phyloP scores from a whole-genome alignment of 305 asterid species.

The Rubia occidens region DNA sequence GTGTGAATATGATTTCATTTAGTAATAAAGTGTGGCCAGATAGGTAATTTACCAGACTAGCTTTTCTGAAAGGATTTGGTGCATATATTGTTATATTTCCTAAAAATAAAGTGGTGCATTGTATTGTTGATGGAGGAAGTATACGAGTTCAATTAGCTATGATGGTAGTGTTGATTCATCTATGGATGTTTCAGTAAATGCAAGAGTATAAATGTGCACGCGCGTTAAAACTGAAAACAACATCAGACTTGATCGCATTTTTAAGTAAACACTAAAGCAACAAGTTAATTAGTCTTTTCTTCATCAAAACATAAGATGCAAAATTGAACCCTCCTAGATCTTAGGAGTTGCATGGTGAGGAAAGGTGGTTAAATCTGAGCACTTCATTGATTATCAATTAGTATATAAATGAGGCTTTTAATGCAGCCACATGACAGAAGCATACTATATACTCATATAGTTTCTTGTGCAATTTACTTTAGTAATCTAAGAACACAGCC shows the following conservation, averaged over 20 bases:
- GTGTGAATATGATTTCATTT: not conserved
- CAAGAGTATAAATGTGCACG: not conserved
- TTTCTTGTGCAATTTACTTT: not conserved
- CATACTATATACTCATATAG: not conserved
- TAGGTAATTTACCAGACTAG: not conserved
- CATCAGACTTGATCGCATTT: not conserved
- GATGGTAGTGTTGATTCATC: not conserved
- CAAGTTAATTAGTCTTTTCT: not conserved
- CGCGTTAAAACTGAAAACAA: not conserved
- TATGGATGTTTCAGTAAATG: not conserved
- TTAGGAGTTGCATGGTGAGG: not conserved
- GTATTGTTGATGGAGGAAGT: not conserved
- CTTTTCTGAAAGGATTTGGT: not conserved
- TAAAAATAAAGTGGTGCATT: not conserved
- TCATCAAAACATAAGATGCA: not conserved
- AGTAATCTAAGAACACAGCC: constrained; percentile 1
- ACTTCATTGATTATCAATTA: not conserved
- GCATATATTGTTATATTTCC: not conserved
- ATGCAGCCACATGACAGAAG: not conserved
- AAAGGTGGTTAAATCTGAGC: not conserved
- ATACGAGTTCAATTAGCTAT: not conserved
- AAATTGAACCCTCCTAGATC: not conserved
- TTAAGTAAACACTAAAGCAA: not conserved
- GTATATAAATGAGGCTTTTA: not conserved
- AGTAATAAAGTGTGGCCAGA: not conserved